Conservation (phyloP, 2,329 filamentous ascomycete species). For the Talaromyces piceae region DNA sequence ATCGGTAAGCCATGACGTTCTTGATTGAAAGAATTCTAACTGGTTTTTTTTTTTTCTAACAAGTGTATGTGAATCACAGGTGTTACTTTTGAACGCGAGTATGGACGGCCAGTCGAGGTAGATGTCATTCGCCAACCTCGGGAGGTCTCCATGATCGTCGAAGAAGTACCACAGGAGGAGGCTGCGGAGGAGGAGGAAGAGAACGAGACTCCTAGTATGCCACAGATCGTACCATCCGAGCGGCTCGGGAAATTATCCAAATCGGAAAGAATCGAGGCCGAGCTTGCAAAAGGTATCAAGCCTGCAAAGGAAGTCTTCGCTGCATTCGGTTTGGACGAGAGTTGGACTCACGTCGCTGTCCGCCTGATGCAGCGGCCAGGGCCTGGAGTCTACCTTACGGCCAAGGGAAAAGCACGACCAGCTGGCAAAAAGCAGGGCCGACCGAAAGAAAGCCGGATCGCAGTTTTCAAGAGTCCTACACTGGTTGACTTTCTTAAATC, state of each 20-base stretch:
- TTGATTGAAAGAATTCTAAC: constrained; percentile 9
- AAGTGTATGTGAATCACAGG: no score
- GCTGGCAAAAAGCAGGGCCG: constrained; percentile 32
- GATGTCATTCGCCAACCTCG: neutral
- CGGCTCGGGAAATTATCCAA: constrained; percentile 26
- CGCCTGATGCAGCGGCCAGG: constrained; percentile 29
- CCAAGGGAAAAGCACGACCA: constrained; percentile 30
- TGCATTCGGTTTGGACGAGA: constrained; percentile 33
- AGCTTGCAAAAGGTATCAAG: constrained; percentile 2
- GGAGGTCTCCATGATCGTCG: neutral
- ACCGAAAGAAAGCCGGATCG: constrained; percentile 31
- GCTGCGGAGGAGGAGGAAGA: no score
- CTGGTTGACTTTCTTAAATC: constrained; percentile 7
- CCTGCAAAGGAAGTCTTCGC: constrained; percentile 8
- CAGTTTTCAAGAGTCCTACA: constrained; percentile 29
- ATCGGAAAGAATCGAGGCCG: constrained; percentile 28
- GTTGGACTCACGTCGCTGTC: constrained; percentile 35
- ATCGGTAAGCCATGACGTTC: constrained; percentile 5
- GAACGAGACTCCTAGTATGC: neutral
- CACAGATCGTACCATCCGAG: constrained; percentile 7
- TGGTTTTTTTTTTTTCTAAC: neutral
- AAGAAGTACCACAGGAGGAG: neutral
- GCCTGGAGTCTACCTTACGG: constrained; percentile 36
- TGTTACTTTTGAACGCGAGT: constrained; percentile 5
- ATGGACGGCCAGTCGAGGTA: neutral